Evolutionary conservation across 352 stramenopile species (phyloP), one percentile per base, ranked within the genome.

Genomic region (Globisporangium parvum): DNA sequence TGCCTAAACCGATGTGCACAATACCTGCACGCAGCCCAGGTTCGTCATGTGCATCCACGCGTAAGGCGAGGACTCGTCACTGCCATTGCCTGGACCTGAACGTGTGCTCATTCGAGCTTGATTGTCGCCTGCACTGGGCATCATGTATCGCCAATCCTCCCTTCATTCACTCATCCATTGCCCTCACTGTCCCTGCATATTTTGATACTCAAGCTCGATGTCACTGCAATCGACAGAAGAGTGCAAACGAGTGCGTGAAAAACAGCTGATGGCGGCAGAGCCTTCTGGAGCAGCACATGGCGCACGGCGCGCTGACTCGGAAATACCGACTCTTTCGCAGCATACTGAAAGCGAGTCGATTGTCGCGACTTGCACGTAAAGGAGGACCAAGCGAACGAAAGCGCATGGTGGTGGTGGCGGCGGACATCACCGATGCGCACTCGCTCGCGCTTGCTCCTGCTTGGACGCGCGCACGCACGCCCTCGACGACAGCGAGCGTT

Each of bases 191-290:
- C 31, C 31, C 31, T 37, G 31, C 31, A 37, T 8, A 37, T 12
- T 37, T 37, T 37, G 6, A 37, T 37, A 37, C 12, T 10, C 31
- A 14, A 5, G 31, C 31, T 37, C 31, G 12, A 8, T 37, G 10
- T 12, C 31, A 12, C 31, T 37, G 31, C 10, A 10, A 14, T 37
- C 5, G 21, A 45, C 18, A 45, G 18, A 15, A 23, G 24, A 47
- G 20, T 47, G 41, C 17, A 17, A 47, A 15, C 0, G 1, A 47
- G 10, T 23, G 59, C 18, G 24, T 11, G 0, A 41, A 39, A 63
- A 63, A 21, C 57, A 63, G 57, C 57, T 63, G 57, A 28, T 53
- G 44, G 52, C 41, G 47, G 39, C 26, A 20, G 51, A 37, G 41
- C 21, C 11, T 62, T 57, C 56, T 37, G 14, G 1, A 17, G 24